A percentile compares a stretch with the other conserved stretches of the same genome.
Evolutionary conservation across 352 stramenopile genomes (phyloP).

Genomic region (Phytophthora fragariae): DNA sequence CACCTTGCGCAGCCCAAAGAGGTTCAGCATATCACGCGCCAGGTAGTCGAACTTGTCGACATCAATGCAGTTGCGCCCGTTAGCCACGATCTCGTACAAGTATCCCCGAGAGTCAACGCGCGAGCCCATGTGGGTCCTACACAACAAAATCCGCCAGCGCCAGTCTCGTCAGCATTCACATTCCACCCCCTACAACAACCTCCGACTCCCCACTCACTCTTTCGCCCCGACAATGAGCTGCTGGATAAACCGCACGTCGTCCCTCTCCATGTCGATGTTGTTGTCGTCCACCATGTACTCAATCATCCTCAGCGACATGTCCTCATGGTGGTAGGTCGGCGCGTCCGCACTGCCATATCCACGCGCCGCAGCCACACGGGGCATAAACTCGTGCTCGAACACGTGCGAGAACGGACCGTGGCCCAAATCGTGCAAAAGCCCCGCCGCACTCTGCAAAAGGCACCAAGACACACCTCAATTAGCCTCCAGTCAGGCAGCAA

Average conservation of each 20-base stretch:
- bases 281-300: slow-evolving; percentile 86
- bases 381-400: slow-evolving; percentile 94
- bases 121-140: slow-evolving; percentile 55
- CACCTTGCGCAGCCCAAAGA: slow-evolving; percentile 81
- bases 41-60: slow-evolving; percentile 95
- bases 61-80: slow-evolving; percentile 92
- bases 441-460: slow-evolving; percentile 65
- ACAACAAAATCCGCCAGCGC: background rate
- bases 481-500: background rate
- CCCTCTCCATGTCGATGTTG: slow-evolving; percentile 73
- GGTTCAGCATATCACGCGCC: slow-evolving; percentile 86
- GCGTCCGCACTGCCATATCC: slow-evolving; percentile 35
- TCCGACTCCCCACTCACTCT: slow-evolving; percentile 37
- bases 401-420: slow-evolving; percentile 97
- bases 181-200: background rate
- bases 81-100: slow-evolving; percentile 93
- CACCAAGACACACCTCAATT: background rate
- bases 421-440: slow-evolving; percentile 88
- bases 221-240: slow-evolving; percentile 85
- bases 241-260: slow-evolving; percentile 82
- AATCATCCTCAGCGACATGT: slow-evolving; percentile 85
- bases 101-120: slow-evolving; percentile 72
- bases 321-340: slow-evolving; percentile 77
- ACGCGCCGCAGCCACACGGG: slow-evolving; percentile 45
- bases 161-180: slow-evolving; percentile 3